Conservation (phyloP, 2,329 filamentous ascomycete species). For the Talaromyces albobiverticillius region DNA sequence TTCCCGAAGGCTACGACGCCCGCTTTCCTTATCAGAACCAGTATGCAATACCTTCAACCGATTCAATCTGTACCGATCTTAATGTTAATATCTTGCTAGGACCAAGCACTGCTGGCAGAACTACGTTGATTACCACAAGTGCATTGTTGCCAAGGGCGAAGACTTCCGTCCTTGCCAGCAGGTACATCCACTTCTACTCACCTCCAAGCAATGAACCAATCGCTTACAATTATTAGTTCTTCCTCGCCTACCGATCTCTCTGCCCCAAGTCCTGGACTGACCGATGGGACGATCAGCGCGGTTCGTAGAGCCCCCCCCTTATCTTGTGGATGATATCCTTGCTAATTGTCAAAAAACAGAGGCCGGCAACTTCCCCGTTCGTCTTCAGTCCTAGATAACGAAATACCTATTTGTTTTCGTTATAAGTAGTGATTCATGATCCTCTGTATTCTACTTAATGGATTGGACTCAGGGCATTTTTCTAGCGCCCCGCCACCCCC, state of each 20-base stretch:
- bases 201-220: neutral
- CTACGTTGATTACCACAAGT: conserved; percentile 99
- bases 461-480: conserved; percentile 19
- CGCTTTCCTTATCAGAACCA: conserved; percentile 95
- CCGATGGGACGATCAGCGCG: conserved; percentile 97
- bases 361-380: conserved; percentile 55
- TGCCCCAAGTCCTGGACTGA: conserved; percentile 93
- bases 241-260: conserved; percentile 91
- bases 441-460: conserved; percentile 38
- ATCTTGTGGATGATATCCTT: neutral
- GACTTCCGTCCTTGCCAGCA: conserved; percentile 96
- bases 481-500: too few species aligned
- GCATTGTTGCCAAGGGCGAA: conserved; percentile 96
- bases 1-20: conserved; percentile 83
- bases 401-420: neutral
- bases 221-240: conserved; percentile 63
- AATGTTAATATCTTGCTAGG: conserved; percentile 29
- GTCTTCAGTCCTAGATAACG: conserved; percentile 38
- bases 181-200: conserved; percentile 52
- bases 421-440: neutral
- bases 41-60: conserved; percentile 30
- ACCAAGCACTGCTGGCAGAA: conserved; percentile 99
- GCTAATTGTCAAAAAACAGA: conserved; percentile 32
- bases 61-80: neutral
- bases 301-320: conserved; percentile 52